Evolutionary conservation across 306 rosid species (phyloP), one percentile per base, ranked within the genome.

Genomic region (Citrullus colocynthis): DNA sequence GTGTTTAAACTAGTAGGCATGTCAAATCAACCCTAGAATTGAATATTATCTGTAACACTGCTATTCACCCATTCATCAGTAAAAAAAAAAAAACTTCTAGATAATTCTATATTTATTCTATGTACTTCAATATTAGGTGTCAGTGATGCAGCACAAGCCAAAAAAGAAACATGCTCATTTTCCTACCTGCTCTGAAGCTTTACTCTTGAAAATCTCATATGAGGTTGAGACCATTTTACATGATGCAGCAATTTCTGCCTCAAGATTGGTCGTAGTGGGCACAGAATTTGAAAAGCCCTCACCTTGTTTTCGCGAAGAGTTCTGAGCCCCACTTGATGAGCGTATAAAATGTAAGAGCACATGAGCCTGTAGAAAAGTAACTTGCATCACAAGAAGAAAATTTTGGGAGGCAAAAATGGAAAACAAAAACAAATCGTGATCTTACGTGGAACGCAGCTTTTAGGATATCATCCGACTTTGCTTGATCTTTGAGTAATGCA

Each of bases 401-500:
- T 14, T 65, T 67, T 41, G 78, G 28, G 55, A 72, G 81, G 76
- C 1, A 6, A 32, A 5, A 74, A 80, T 41, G 17, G 64, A 75
- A 54, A 54, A 24, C 8, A 51, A 20, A 83, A 72, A 81, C 6
- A 34, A 79, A 78, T 39, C 42, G 75, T 77, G 48, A 78, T 86
- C 98, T 89, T 89, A 95, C 99, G 20, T 95, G 99, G 79, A 92
- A 95, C 74, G 97, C 93, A 12, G 99, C 99, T 86, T 92, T 95
- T 54, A 95, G 81, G 83, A 95, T 95, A 89, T 95, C 99, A 41
- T 95, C 99, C 10, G 99, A 85, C 90, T 89, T 92, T 0, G 99
- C 99, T 87, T 90, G 90, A 82, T 91, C 97, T 85, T 95, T 95
- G 59, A 95, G 92, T 83, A 95, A 89, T 41, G 99, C 99, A 81